Evolutionary conservation across 192 early-diverging fungal genomes (phyloP), one percentile per base, ranked within the genome.

Genomic region (Rhizophagus clarus): DNA sequence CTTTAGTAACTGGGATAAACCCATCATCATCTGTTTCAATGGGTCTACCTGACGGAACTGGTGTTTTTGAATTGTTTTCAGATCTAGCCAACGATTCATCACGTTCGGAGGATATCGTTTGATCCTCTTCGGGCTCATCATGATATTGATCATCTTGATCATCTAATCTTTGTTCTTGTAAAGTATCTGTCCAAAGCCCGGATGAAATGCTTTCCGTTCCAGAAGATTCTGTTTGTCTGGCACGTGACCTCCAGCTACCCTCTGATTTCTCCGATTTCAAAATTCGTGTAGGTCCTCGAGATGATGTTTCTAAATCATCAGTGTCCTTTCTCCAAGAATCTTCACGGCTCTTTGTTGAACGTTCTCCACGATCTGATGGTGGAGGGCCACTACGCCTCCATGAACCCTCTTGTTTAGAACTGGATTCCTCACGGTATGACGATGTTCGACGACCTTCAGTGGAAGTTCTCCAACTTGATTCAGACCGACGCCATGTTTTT

Each of bases 21-120:
- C 72, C 72, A 17, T 74, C 72, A 74, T 74, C 72, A 74, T 74
- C 72, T 22, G 29, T 29, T 67, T 67, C 64, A 67, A 17, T n/a
- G n/a, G 64, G 26, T 72, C 24, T 47, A 22, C 10, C 22, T 6
- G 70, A 24, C 24, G 29, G 15, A 42, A 5, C 20, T 28, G 34
- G 32, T 11, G 40, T 34, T 42, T 72, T 37, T 26, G 40, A n/a
- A n/a, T 47, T 20, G 32, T 47, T 49, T 56, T 45, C 26, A 22
- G 47, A 29, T 29, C 3, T 29, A 56, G 47, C 42, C n/a, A 1
- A 28, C 31, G 26, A 56, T 20, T 9, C 72, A 29, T 74, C 47
- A 20, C 14, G 28, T n/a, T 32, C 64, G 31, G 17, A 7, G 3
- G 49, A 51, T 17, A 51, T 51, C 49, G 20, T 56, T 56, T 56